phyloP scores from a whole-genome alignment of 768 basidiomycete genomes.

The Suillus fuscotomentosus region DNA sequence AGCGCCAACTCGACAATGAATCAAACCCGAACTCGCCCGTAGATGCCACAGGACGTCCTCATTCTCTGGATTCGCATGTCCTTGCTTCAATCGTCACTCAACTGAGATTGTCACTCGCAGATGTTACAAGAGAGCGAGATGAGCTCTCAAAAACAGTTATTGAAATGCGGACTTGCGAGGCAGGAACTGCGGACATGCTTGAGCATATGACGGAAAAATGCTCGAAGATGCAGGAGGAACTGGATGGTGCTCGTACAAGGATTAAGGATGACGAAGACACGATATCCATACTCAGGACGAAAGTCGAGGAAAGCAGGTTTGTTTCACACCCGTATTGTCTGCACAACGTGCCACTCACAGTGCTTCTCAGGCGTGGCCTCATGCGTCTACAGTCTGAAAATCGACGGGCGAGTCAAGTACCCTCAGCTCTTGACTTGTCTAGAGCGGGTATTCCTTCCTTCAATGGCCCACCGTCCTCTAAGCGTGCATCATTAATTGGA shows the following conservation, averaged over 20 bases:
- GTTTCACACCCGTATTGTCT: conserved; percentile 16
- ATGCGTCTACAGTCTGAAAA: conserved; percentile 85
- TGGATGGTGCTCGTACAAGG: conserved; percentile 49
- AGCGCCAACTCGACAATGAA: conserved; percentile 69
- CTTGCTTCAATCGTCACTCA: conserved; percentile 75
- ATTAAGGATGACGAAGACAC: conserved; percentile 75
- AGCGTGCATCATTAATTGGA: conserved; percentile 76
- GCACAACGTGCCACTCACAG: conserved; percentile 6
- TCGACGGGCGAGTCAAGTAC: conserved; percentile 56
- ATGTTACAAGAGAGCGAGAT: conserved; percentile 71
- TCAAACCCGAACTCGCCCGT: conserved; percentile 51
- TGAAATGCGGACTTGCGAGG: conserved; percentile 51
- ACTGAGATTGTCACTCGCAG: conserved; percentile 62
- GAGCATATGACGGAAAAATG: conserved; percentile 67
- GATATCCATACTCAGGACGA: conserved; percentile 70
- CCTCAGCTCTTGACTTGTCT: conserved; percentile 52
- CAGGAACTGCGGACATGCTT: conserved; percentile 61
- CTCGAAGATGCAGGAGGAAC: conserved; percentile 52
- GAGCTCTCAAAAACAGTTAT: conserved; percentile 55
- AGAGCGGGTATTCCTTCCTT: conserved; percentile 42
- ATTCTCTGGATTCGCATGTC: conserved; percentile 70
- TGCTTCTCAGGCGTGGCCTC: conserved; percentile 64
- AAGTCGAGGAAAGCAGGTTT: conserved; percentile 86
- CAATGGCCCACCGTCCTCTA: conserved; percentile 51
- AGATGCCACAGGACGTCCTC: conserved; percentile 33